Base-by-base conservation (phyloP, 129 eudicot species). In the Pittosporum tobira region DNA sequence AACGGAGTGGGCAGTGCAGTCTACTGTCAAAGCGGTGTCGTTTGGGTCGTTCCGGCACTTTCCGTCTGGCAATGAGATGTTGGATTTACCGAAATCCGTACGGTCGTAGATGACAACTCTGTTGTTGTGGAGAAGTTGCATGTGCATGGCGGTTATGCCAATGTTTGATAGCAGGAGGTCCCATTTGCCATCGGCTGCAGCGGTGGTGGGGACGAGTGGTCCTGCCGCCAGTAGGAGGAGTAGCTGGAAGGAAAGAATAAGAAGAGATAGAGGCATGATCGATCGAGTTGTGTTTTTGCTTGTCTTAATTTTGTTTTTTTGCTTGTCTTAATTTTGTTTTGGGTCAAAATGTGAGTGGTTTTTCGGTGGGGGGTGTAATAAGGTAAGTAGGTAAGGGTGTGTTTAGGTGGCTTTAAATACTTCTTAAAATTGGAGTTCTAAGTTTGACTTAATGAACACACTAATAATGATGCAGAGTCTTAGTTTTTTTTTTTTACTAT, bases 141-240 rank as follows among this genome's bases (percentile, higher is more conserved):
- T 87, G 85, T 83, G 96, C 96, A 87, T 87, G 79, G 96, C 85
- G 20, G 93, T 63, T 29, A 77, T 68, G 64, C 96, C 96, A 6
- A 70, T 67, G 73, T 61, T 69, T 48, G 62, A 24, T 1, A 55
- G 79, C 45, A 87, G 73, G 51, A 80, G 75, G 18, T 64, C 48
- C 96, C 96, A 83, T 23, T 49, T 48, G 36, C 88, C 88, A 6
- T 78, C 64, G 31, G 56, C 63, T 1, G 68, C 67, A 29, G 72
- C 45, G 14, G 34, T 48, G 38, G 72, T 44, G 47, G 36, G 44
- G 46, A 53, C 60, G 25, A 43, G 60, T 27, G 44, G 58, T 0
- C n/a, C 19, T 40, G 70, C 51, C 8, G 36, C 47, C 47, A 31
- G 24, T 21, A 55, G 64, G 66, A 69, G 50, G 58, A 68, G 25